phyloP scores from a whole-genome alignment of 2,329 filamentous ascomycete species.

The Domatiomyces catenatus region DNA sequence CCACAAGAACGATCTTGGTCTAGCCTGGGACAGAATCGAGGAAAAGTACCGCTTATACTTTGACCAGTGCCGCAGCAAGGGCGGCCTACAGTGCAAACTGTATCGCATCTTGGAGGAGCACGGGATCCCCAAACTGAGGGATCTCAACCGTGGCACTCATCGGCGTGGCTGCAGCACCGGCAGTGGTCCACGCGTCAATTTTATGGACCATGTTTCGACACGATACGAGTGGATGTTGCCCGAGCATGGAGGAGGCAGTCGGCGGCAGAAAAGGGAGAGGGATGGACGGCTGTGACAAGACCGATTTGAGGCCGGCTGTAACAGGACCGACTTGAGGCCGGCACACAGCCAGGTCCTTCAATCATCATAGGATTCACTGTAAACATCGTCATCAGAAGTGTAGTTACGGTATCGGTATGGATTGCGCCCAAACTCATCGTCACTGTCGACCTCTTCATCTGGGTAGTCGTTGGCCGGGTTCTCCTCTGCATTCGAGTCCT shows the following conservation, averaged over 20 bases:
- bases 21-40: conserved; percentile 32
- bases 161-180: not conserved
- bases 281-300: not conserved
- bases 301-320: not conserved
- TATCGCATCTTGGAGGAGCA: conserved; percentile 34
- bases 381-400: conserved; percentile 32
- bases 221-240: conserved; percentile 1
- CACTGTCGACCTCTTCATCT: conserved; percentile 33
- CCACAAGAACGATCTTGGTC: conserved; percentile 30
- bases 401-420: conserved; percentile 26
- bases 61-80: conserved; percentile 26
- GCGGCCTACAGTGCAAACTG: conserved; percentile 36
- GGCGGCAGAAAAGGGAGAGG: not conserved
- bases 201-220: not conserved
- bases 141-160: not conserved
- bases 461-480: conserved; percentile 37
- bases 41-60: conserved; percentile 31
- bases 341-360: not conserved
- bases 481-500: conserved; percentile 45
- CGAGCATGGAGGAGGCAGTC: not conserved
- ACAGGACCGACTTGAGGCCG: too few species aligned
- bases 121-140: conserved; percentile 11
- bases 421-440: conserved; percentile 31
- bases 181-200: not conserved
- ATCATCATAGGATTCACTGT: conserved; percentile 22